These are phyloP conservation scores for Ligustrum vulgare DNA, from an alignment of 257 asterid genomes.

Conservation along the genomic window DNA sequence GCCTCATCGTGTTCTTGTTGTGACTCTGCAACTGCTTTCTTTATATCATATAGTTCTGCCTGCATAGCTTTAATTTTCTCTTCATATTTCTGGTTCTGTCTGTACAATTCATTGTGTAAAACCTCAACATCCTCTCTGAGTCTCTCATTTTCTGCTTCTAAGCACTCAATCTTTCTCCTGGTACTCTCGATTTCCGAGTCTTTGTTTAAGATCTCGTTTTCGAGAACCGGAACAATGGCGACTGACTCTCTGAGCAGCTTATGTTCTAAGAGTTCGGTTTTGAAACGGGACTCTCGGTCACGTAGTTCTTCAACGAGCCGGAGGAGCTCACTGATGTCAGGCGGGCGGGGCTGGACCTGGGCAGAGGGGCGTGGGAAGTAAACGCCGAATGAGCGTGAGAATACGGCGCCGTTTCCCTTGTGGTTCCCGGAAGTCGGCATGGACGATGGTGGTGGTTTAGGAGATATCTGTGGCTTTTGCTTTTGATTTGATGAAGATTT, in stretches of 20 bases:
- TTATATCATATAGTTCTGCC: slow-evolving; percentile 56
- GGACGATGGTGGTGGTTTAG: slow-evolving; percentile 42
- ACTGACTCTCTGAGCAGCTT: slow-evolving; percentile 66
- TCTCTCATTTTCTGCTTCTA: slow-evolving; percentile 77
- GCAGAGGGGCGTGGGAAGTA: slow-evolving; percentile 90
- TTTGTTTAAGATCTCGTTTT: slow-evolving; percentile 55
- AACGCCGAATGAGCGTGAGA: slow-evolving; percentile 73
- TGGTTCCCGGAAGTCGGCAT: slow-evolving; percentile 34
- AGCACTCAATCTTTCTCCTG: slow-evolving; percentile 59
- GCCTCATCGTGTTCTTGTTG: slow-evolving; percentile 36
- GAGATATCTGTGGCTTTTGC: slow-evolving; percentile 38
- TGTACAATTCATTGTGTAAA: slow-evolving; percentile 60
- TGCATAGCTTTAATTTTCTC: slow-evolving; percentile 59
- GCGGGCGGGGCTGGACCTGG: slow-evolving; percentile 93
- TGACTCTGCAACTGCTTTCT: slow-evolving; percentile 51
- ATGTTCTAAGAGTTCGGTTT: slow-evolving; percentile 74
- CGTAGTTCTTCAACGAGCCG: slow-evolving; percentile 72
- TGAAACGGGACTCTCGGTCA: slow-evolving; percentile 79
- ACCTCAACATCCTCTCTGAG: slow-evolving; percentile 76
- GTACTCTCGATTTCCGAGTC: slow-evolving; percentile 62
- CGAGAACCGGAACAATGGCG: slow-evolving; percentile 75
- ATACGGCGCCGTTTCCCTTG: slow-evolving; percentile 48
- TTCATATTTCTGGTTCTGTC: slow-evolving; percentile 57
- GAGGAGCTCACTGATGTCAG: slow-evolving; percentile 75
- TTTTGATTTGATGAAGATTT: slow-evolving; percentile 54